A percentile compares a stretch with the other conserved stretches of the same genome.
Conservation (phyloP, 2,329 filamentous ascomycete species). For the Trichoderma simmonsii region DNA sequence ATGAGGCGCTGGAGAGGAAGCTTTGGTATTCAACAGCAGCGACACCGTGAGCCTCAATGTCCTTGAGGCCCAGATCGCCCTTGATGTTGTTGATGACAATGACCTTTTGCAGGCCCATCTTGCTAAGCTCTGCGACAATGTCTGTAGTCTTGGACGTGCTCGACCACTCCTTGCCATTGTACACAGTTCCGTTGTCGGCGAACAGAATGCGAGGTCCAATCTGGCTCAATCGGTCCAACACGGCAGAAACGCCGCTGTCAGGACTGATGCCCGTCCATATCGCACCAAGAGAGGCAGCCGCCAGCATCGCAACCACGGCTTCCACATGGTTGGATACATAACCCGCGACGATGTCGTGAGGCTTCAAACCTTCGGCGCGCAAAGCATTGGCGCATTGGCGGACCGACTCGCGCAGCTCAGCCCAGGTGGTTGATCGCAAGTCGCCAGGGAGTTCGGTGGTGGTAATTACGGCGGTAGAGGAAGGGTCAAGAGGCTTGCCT, state of each 20-base stretch:
- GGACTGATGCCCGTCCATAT: conserved; percentile 93
- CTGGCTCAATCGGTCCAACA: conserved; percentile 81
- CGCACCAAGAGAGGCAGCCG: conserved; percentile 75
- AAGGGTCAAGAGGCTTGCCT: conserved; percentile 43
- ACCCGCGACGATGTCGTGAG: conserved; percentile 58
- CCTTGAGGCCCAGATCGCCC: conserved; percentile 42
- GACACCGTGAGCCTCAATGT: conserved; percentile 40
- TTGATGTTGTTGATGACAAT: conserved; percentile 70
- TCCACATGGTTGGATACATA: conserved; percentile 90
- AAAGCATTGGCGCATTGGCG: conserved; percentile 69
- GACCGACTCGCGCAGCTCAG: conserved; percentile 73
- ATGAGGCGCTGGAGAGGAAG: conserved; percentile 43
- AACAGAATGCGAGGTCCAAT: conserved; percentile 82
- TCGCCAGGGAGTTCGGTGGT: conserved; percentile 70
- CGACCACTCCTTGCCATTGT: conserved; percentile 89
- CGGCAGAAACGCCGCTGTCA: conserved; percentile 87
- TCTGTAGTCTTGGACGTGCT: conserved; percentile 75
- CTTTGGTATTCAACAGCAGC: conserved; percentile 43
- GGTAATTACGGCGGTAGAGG: conserved; percentile 70
- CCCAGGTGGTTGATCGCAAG: conserved; percentile 63
- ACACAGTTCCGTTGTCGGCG: conserved; percentile 81
- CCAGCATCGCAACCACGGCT: conserved; percentile 83
- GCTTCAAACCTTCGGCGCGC: conserved; percentile 58
- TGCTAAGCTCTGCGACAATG: conserved; percentile 62
- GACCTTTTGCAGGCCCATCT: conserved; percentile 62